These are phyloP conservation scores for Penium margaritaceum DNA, from an alignment of 139 green algal species.

Conservation along the genomic window DNA sequence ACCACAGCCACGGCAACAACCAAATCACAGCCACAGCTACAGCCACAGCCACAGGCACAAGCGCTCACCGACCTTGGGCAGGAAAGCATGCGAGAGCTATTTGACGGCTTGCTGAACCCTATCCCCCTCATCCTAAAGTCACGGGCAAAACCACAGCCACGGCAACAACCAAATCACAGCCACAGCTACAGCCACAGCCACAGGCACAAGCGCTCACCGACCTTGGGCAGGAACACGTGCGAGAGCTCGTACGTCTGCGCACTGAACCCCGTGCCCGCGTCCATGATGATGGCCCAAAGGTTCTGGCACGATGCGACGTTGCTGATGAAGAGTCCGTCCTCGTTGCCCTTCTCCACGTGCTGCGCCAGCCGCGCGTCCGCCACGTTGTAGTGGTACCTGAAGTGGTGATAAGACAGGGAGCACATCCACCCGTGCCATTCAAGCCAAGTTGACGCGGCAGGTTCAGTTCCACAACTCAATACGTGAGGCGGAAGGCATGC, in stretches of 20 bases:
- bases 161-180: too few relatives aligned
- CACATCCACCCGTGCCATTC: not conserved
- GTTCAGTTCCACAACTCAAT: not conserved
- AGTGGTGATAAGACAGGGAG: too few relatives aligned
- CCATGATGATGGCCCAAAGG: slow-evolving; percentile 94
- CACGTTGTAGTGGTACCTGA: slow-evolving; percentile 99
- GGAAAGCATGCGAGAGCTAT: slow-evolving; percentile 66
- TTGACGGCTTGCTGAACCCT: slow-evolving; percentile 30
- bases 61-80: slow-evolving; percentile 71
- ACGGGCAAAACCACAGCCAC: not conserved
- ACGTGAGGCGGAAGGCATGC: not conserved
- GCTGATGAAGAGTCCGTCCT: slow-evolving; percentile 93
- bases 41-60: not conserved
- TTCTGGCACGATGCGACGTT: slow-evolving; percentile 91
- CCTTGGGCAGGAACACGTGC: slow-evolving; percentile 90
- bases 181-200: too few relatives aligned
- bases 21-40: too few relatives aligned
- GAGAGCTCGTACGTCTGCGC: slow-evolving; percentile 61
- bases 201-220: not conserved
- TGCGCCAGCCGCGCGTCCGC: slow-evolving; percentile 85
- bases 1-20: too few relatives aligned
- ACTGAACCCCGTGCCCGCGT: slow-evolving; percentile 87
- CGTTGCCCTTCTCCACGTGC: slow-evolving; percentile 93
- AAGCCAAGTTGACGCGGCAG: not conserved
- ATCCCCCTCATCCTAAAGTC: too few relatives aligned